A percentile compares a stretch with the other conserved stretches of the same genome.
phyloP scores from a whole-genome alignment of 805 yeast species.

The Cyberlindnera mississippiensis region DNA sequence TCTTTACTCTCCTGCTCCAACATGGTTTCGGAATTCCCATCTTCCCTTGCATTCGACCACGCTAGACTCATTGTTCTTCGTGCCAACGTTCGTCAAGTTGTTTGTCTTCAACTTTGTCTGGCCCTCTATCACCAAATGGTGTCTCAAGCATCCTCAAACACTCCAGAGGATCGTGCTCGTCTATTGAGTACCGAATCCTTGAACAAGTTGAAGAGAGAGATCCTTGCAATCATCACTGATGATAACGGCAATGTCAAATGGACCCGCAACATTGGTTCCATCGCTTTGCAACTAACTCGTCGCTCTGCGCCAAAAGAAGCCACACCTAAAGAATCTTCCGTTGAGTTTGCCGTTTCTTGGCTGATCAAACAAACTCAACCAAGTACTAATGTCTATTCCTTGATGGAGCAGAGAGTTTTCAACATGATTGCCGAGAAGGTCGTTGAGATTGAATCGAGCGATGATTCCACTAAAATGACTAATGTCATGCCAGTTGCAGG shows the following conservation, averaged over 20 bases:
- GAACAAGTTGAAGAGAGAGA: slow-evolving; percentile 58
- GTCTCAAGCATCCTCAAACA: slow-evolving; percentile 21
- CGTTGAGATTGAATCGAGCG: slow-evolving; percentile 25
- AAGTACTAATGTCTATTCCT: slow-evolving; percentile 65
- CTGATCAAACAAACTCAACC: slow-evolving; percentile 85
- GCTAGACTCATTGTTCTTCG: slow-evolving; percentile 71
- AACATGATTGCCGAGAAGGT: slow-evolving; percentile 41
- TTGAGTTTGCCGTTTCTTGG: slow-evolving; percentile 70
- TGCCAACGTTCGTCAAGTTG: slow-evolving; percentile 82
- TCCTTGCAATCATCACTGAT: slow-evolving; percentile 76
- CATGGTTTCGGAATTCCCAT: slow-evolving; percentile 79
- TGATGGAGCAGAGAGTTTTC: slow-evolving; percentile 66
- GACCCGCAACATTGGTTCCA: slow-evolving; percentile 75
- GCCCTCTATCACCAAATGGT: slow-evolving; percentile 70
- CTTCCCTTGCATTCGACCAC: slow-evolving; percentile 79
- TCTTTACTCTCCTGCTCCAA: slow-evolving; percentile 71
- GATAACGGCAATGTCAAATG: slow-evolving; percentile 85
- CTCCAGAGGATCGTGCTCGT: slow-evolving; percentile 25
- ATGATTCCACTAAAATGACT: slow-evolving; percentile 8
- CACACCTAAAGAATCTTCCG: slow-evolving; percentile 16
- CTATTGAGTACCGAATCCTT: slow-evolving; percentile 35
- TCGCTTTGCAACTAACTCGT: slow-evolving; percentile 64
- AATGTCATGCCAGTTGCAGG: slow-evolving; percentile 12
- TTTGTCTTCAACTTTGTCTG: slow-evolving; percentile 71
- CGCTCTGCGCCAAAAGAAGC: slow-evolving; percentile 30